Evolutionary conservation across 805 yeast species (phyloP), one percentile per base, ranked within the genome.

Genomic region (Candida argentea): DNA sequence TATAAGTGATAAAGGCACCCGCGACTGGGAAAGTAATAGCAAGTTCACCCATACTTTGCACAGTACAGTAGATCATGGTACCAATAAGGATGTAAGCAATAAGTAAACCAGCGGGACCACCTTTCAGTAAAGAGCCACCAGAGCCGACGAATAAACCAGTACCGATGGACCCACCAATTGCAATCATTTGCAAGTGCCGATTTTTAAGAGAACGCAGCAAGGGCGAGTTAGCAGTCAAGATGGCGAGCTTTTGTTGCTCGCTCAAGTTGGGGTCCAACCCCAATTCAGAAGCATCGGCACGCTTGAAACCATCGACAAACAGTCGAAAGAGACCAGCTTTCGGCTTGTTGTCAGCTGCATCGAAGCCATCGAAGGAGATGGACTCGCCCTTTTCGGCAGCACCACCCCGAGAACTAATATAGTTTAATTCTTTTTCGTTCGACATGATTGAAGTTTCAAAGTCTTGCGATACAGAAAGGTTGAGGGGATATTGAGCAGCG

Each of bases 141-240:
- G 85, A 69, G 45, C 85, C 84, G 18, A 84, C 79, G 36, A 84
- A 73, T 28, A 84, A 61, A 45, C 91, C 94, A 6, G 89, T 77
- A 42, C 94, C 94, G 40, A 83, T 81, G 34, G 80, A 69, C 24
- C 89, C 87, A 39, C 89, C 91, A 36, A 82, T 62, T 28, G 91
- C 86, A 55, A 82, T 82, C 84, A 80, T 76, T 35, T 77, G 75
- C 39, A 82, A 53, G 48, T 82, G 89, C 45, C 87, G 65, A 24
- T 71, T 67, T 41, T 70, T 73, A 28, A 77, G 58, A 6, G 63
- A 48, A 38, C 79, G 57, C 20, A 65, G 52, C 32, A 67, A 54
- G 10, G 75, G 75, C 26, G 61, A 57, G 32, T 40, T 52, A 19
- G 69, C 53, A 6, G 74, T 60, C 29, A 57, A 54, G 14, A 65